phyloP scores from a whole-genome alignment of 2,329 filamentous ascomycete species.

The Phaeosphaeria sp. region DNA sequence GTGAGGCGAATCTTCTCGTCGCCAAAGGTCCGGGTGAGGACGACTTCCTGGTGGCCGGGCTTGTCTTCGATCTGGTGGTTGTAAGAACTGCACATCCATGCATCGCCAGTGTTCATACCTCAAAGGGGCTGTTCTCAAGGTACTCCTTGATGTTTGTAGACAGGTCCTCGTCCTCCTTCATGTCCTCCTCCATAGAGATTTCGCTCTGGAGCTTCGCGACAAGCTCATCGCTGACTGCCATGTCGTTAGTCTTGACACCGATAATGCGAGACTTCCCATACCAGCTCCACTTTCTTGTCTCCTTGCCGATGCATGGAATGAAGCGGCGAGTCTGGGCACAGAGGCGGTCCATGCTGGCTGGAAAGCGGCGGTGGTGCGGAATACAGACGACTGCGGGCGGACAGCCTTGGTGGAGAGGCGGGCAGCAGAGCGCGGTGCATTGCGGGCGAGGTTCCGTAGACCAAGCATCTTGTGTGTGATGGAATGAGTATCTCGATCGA shows the following conservation, averaged over 20 bases:
- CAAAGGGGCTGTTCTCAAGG: slow-evolving; percentile 82
- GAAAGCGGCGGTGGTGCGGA: slow-evolving; percentile 43
- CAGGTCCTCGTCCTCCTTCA: slow-evolving; percentile 74
- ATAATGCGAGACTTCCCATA: too few relatives aligned
- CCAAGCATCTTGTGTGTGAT: slow-evolving; percentile 50
- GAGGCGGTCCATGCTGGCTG: slow-evolving; percentile 43
- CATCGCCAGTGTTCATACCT: slow-evolving; percentile 57
- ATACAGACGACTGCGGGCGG: slow-evolving; percentile 43
- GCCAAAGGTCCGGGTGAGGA: slow-evolving; percentile 80
- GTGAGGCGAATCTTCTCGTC: slow-evolving; percentile 89
- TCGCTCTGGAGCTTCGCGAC: slow-evolving; percentile 76
- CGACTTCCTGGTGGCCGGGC: slow-evolving; percentile 85
- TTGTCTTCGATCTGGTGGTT: slow-evolving; percentile 69
- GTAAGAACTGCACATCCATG: slow-evolving; percentile 4
- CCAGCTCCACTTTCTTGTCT: slow-evolving; percentile 43
- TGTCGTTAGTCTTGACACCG: slow-evolving; percentile 20
- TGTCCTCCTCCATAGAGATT: slow-evolving; percentile 73
- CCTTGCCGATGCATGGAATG: slow-evolving; percentile 54
- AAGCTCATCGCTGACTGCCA: slow-evolving; percentile 73
- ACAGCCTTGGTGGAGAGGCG: slow-evolving; percentile 50
- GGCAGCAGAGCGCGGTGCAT: slow-evolving; percentile 51
- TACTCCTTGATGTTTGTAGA: slow-evolving; percentile 86
- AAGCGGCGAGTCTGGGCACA: slow-evolving; percentile 42
- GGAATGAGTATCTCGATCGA: slow-evolving; percentile 1
- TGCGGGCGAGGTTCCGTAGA: slow-evolving; percentile 54